Percentiles rank a stretch among this genome's conserved stretches.
These are phyloP conservation scores for Cladosporium cucumerinum DNA, from an alignment of 2,329 filamentous ascomycete genomes.

Conservation along the genomic window DNA sequence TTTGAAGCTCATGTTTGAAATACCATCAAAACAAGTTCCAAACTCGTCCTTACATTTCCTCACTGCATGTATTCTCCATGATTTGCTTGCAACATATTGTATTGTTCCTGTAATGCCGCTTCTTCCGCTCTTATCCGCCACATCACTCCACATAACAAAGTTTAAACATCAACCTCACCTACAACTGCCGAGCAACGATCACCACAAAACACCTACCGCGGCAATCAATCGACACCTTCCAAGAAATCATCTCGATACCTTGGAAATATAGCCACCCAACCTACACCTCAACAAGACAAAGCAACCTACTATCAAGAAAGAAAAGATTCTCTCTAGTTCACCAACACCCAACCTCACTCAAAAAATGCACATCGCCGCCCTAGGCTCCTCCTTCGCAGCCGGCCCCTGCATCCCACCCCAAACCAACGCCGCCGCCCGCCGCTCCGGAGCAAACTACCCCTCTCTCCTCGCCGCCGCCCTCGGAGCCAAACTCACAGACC, in stretches of 20 bases:
- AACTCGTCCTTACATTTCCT: too few species aligned
- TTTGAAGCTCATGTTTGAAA: too few species aligned
- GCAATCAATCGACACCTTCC: not conserved
- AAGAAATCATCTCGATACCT: not conserved
- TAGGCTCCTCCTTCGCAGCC: conserved; percentile 27
- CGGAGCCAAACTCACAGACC: conserved; percentile 29
- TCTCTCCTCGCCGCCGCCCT: conserved; percentile 32
- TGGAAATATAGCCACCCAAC: not conserved
- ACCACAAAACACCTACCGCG: not conserved
- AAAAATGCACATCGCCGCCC: conserved; percentile 18
- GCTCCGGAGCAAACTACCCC: conserved; percentile 39
- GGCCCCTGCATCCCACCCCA: conserved; percentile 37
- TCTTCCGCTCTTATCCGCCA: not conserved
- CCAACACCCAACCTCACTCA: too few species aligned
- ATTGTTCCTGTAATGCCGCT: too few species aligned
- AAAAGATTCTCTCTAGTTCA: too few species aligned
- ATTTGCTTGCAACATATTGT: too few species aligned
- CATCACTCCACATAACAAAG: not conserved
- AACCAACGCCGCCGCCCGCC: conserved; percentile 30
- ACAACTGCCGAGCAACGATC: not conserved
- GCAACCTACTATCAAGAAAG: too few species aligned
- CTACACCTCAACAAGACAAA: not conserved
- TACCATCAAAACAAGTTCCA: too few species aligned
- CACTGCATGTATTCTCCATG: too few species aligned
- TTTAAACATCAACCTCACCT: not conserved